Evolutionary conservation across 1,284 basidiomycete species (phyloP).

Genomic region (Clitocybe nebularis): DNA sequence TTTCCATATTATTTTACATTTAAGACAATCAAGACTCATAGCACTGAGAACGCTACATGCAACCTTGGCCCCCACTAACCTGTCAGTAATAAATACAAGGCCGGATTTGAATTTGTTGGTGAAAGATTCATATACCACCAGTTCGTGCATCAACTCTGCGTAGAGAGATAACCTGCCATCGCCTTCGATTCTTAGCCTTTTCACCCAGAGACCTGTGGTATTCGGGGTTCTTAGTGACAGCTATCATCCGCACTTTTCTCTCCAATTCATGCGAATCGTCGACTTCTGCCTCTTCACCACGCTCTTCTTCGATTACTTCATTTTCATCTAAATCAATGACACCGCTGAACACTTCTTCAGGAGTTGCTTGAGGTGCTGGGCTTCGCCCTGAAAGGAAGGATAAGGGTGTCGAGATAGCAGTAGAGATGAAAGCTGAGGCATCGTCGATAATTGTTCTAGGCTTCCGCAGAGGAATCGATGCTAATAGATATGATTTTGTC

Average conservation of each 20-base stretch:
- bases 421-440: conserved; percentile 58
- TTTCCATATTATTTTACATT: too few species aligned
- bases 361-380: conserved; percentile 39
- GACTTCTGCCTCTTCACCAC: conserved; percentile 69
- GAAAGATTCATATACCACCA: conserved; percentile 6
- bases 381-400: conserved; percentile 42
- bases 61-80: too few species aligned
- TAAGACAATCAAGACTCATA: too few species aligned
- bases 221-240: conserved; percentile 24
- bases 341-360: conserved; percentile 61
- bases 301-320: conserved; percentile 72
- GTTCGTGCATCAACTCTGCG: conserved; percentile 35
- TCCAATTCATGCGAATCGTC: conserved; percentile 62
- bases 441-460: conserved; percentile 67
- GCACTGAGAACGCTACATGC: too few species aligned
- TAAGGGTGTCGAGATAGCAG: conserved; percentile 49
- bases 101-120: too few species aligned
- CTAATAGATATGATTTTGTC: conserved; percentile 55
- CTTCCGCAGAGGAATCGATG: conserved; percentile 59
- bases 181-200: conserved; percentile 31
- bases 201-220: conserved; percentile 28
- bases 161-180: conserved; percentile 34
- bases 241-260: conserved; percentile 34
- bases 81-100: too few species aligned
- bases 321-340: conserved; percentile 71